Base-by-base conservation (phyloP, 805 yeast genomes). In the Saturnispora dispora region DNA sequence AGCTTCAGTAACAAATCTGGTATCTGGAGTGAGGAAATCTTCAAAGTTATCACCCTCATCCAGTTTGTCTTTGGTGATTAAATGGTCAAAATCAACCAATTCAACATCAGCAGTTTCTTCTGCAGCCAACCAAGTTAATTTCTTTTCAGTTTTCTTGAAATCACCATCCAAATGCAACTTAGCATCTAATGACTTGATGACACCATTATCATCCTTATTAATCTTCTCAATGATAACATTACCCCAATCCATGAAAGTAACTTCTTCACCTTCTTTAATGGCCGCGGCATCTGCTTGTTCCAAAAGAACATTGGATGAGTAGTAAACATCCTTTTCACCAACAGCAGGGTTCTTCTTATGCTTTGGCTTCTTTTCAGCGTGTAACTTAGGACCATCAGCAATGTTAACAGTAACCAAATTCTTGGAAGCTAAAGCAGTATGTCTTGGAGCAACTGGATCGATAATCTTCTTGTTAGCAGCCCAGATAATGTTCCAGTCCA, bases 201-300 rank as follows among this genome's bases (percentile, higher is more conserved):
- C 57, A 47, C 68, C 73, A 43, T 66, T 67, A 53, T 78, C 85
- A 56, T 80, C 82, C 66, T 78, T 82, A 65, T 71, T 71, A 63
- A 90, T 77, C 66, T 80, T 79, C 58, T 84, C 78, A 58, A 90
- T 73, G 58, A 91, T 85, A 53, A 82, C 85, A 67, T 91, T 91
- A 77, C 97, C 98, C 98, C 98, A 91, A 71, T 91, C 97, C 98
- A 91, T 91, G 63, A 91, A 78, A n/a, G 98, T 91, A 56, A 90
- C 75, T 73, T 91, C 98, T 72, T 91, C 98, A 57, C 85, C 87
- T 42, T 81, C 91, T 58, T 76, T 81, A 43, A 76, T 67, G 7
- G 72, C 60, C 55, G 83, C 74, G 45, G 90, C 83, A 70, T 91
- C 98, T 28, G 76, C 91, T 72, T 87, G 96, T 65, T 90, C 97